Conservation (phyloP, 2,329 filamentous ascomycete species). For the Ophiocordyceps sinensis region DNA sequence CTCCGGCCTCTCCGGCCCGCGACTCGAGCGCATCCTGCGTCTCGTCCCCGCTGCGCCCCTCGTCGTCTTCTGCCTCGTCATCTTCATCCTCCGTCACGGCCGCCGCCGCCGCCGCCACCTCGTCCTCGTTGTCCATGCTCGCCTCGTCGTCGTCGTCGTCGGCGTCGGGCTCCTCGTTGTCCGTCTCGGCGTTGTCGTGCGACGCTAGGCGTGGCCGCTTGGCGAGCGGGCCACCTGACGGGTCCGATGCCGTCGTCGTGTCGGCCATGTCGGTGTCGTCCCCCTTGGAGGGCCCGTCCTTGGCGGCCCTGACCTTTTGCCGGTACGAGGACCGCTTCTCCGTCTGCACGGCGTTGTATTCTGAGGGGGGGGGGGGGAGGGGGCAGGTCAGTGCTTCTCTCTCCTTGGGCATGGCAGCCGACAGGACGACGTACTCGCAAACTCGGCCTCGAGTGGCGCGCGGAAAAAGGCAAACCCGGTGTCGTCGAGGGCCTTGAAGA, state of each 20-base stretch:
- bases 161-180: constrained; percentile 24
- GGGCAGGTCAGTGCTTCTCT: neutral
- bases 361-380: too few relatives aligned
- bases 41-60: constrained; percentile 36
- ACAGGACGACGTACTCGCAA: constrained; percentile 45
- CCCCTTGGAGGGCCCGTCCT: constrained; percentile 20
- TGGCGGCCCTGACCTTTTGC: constrained; percentile 53
- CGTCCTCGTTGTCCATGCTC: constrained; percentile 24
- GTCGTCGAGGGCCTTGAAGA: constrained; percentile 64
- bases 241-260: constrained; percentile 15
- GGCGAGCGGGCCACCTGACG: too few relatives aligned
- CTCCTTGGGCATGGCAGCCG: neutral
- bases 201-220: constrained; percentile 30
- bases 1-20: constrained; percentile 27
- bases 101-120: constrained; percentile 10
- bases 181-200: constrained; percentile 17
- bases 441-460: constrained; percentile 56
- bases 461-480: constrained; percentile 63
- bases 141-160: constrained; percentile 32
- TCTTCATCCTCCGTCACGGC: constrained; percentile 7
- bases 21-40: constrained; percentile 36
- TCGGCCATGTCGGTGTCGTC: constrained; percentile 24
- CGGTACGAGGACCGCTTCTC: constrained; percentile 63
- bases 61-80: constrained; percentile 27
- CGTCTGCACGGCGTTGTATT: constrained; percentile 59